Conservation (phyloP, 768 basidiomycete species). For the Tylopilus intermedius region DNA sequence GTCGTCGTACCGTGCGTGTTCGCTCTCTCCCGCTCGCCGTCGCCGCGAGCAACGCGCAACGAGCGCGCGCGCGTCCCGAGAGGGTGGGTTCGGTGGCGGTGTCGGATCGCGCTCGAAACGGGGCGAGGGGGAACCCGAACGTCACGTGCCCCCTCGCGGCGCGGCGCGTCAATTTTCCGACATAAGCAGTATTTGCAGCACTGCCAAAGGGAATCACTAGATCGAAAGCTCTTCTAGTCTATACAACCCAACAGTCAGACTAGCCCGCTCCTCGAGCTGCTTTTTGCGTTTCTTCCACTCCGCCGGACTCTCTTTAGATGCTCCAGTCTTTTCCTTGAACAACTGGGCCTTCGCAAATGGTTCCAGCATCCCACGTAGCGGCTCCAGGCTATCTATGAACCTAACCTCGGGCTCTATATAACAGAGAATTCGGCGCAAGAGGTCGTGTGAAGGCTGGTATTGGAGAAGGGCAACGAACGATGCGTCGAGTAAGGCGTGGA, state of each 20-base stretch:
- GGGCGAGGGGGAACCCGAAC: too few relatives aligned
- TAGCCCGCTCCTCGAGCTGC: slow-evolving; percentile 47
- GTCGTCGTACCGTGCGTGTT: too few relatives aligned
- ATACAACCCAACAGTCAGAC: slow-evolving; percentile 58
- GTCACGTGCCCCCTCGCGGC: too few relatives aligned
- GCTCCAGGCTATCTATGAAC: slow-evolving; percentile 46
- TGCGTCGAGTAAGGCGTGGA: slow-evolving; percentile 66
- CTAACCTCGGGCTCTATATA: slow-evolving; percentile 54
- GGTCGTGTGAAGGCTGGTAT: slow-evolving; percentile 51
- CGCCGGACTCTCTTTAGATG: slow-evolving; percentile 27
- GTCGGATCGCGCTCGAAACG: too few relatives aligned
- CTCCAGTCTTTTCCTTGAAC: slow-evolving; percentile 40
- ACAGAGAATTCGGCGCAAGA: slow-evolving; percentile 46
- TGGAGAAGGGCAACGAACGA: slow-evolving; percentile 66
- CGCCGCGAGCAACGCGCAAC: too few relatives aligned
- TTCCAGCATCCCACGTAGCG: slow-evolving; percentile 58
- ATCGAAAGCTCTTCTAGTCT: slow-evolving; percentile 67
- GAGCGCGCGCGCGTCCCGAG: too few relatives aligned
- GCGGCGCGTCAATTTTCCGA: too few relatives aligned
- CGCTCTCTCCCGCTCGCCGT: too few relatives aligned
- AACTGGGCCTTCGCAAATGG: slow-evolving; percentile 55
- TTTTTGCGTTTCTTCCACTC: slow-evolving; percentile 55
- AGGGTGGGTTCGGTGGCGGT: too few relatives aligned
- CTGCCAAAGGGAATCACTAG: slow-evolving; percentile 22
- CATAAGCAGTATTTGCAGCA: neutral